phyloP scores from a whole-genome alignment of 2,329 filamentous ascomycete genomes.

The Sphaerulina populicola region DNA sequence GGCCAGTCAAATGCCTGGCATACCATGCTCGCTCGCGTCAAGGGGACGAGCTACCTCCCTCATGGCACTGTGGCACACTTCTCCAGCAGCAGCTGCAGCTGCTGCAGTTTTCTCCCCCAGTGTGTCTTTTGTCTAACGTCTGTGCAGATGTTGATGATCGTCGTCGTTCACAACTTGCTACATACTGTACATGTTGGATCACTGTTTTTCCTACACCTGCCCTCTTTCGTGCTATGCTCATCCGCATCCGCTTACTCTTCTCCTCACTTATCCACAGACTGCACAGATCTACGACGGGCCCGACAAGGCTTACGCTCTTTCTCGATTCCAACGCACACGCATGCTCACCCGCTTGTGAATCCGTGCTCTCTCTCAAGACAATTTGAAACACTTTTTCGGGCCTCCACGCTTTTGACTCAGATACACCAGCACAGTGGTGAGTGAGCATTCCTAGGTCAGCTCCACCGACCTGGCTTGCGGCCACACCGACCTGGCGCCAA shows the following conservation, averaged over 20 bases:
- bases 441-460: conserved; percentile 25
- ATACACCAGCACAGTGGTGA: conserved; percentile 23
- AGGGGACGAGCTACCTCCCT: conserved; percentile 8
- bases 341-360: conserved; percentile 10
- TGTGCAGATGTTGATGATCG: conserved; percentile 20
- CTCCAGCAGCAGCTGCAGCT: not conserved
- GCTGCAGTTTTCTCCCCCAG: not conserved
- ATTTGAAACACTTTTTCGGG: conserved; percentile 16
- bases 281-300: not conserved
- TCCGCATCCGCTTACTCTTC: not conserved
- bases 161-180: conserved; percentile 16
- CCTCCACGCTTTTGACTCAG: conserved; percentile 24
- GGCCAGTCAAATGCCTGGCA: conserved; percentile 24
- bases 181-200: not conserved
- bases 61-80: not conserved
- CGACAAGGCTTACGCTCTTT: conserved; percentile 3
- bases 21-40: conserved; percentile 17
- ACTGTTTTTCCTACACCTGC: conserved; percentile 5
- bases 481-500: conserved; percentile 23
- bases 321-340: conserved; percentile 8
- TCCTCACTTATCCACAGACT: not conserved
- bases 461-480: conserved; percentile 28
- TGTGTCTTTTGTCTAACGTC: conserved; percentile 10
- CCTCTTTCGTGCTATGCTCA: conserved; percentile 9
- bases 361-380: conserved; percentile 15